Evolutionary conservation across 1,139 yeast species (phyloP).

Genomic region (Maudiozyma humilis): DNA sequence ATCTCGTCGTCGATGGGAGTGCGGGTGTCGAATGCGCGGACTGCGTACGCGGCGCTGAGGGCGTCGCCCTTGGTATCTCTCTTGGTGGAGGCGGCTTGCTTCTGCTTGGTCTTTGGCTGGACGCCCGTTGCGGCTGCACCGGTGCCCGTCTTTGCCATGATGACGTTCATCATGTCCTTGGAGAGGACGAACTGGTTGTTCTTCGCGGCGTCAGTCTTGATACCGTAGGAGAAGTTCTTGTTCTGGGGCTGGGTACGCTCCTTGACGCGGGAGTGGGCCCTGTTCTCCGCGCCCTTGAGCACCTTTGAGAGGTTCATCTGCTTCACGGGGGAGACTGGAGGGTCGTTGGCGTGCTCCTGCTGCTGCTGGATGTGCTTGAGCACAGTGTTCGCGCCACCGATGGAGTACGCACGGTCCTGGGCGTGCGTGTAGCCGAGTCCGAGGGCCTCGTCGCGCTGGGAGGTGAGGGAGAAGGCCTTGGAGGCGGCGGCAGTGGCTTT

Average conservation of each 20-base stretch:
- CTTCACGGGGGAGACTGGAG: slow-evolving; percentile 10
- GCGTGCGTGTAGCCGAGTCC: not conserved
- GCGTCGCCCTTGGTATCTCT: slow-evolving; percentile 26
- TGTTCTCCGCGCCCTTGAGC: slow-evolving; percentile 25
- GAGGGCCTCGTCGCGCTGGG: not conserved
- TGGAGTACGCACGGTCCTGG: slow-evolving; percentile 19
- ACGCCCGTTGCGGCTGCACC: not conserved
- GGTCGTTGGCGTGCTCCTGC: not conserved
- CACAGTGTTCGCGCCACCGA: slow-evolving; percentile 14
- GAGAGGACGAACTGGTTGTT: slow-evolving; percentile 7
- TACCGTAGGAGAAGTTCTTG: slow-evolving; percentile 19
- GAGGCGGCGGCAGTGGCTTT: slow-evolving; percentile 26
- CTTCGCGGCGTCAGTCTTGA: slow-evolving; percentile 13
- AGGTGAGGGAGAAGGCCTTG: slow-evolving; percentile 24
- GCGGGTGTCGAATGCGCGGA: slow-evolving; percentile 31
- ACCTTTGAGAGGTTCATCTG: slow-evolving; percentile 26
- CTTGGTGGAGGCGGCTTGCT: too few species aligned
- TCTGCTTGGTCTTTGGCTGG: not conserved
- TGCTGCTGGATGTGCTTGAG: not conserved
- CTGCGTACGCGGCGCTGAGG: slow-evolving; percentile 43
- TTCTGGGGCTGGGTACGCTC: slow-evolving; percentile 24
- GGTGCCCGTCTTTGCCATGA: slow-evolving; percentile 16
- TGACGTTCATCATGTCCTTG: slow-evolving; percentile 11
- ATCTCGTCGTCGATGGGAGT: slow-evolving; percentile 11
- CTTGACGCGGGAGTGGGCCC: slow-evolving; percentile 25